Percentiles rank a stretch among this genome's conserved stretches.
Evolutionary conservation across 345 rosid genomes (phyloP).

Genomic region (Abelmoschus esculentus): DNA sequence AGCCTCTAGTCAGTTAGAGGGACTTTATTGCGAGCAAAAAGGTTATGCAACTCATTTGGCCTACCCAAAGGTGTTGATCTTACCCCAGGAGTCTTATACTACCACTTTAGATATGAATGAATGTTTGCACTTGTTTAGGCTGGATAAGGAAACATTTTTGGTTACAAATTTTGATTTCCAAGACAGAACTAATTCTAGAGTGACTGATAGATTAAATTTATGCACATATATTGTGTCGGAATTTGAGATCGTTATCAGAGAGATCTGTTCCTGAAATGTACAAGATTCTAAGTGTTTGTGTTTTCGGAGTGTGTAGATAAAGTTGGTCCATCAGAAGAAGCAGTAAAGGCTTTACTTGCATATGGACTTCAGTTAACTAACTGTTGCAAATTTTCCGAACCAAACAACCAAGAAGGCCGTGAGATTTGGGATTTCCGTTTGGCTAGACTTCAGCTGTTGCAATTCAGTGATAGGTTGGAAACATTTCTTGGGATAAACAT

Average conservation of each 20-base stretch:
- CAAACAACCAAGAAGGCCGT: too few relatives aligned
- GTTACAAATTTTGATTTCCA: constrained; percentile 29
- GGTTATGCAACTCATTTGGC: constrained; percentile 33
- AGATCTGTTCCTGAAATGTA: constrained; percentile 82
- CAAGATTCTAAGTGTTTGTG: constrained; percentile 55
- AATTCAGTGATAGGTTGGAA: too few relatives aligned
- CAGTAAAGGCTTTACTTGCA: too few relatives aligned
- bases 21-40: constrained; percentile 37
- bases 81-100: constrained; percentile 52
- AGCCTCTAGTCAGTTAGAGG: constrained; percentile 56
- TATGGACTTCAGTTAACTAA: too few relatives aligned
- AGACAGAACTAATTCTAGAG: constrained; percentile 27
- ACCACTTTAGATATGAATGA: constrained; percentile 71
- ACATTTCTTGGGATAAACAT: too few relatives aligned
- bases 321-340: too few relatives aligned
- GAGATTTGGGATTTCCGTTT: too few relatives aligned
- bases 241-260: constrained; percentile 64
- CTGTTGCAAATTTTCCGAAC: too few relatives aligned
- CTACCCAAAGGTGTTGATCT: constrained; percentile 70
- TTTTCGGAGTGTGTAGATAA: constrained; percentile 76
- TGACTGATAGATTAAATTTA: constrained; percentile 19
- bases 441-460: too few relatives aligned
- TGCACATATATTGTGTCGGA: constrained; percentile 49
- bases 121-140: constrained; percentile 48
- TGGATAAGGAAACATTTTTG: constrained; percentile 36